Percentiles rank a stretch among this genome's conserved stretches.
phyloP scores from a whole-genome alignment of 805 yeast species.

The Candida bentonensis region DNA sequence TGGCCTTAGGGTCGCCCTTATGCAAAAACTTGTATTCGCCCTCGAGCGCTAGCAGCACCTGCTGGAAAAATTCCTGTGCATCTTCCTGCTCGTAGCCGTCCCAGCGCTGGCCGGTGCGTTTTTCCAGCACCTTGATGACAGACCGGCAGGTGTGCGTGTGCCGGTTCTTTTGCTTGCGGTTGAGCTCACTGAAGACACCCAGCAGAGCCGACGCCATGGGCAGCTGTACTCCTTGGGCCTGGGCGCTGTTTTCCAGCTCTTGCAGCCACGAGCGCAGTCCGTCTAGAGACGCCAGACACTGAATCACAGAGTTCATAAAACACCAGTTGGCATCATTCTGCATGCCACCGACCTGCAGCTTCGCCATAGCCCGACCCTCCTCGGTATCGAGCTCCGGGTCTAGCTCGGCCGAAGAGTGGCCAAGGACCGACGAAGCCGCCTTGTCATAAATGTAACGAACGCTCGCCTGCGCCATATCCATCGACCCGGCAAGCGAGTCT shows the following conservation, averaged over 20 bases:
- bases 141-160: slow-evolving; percentile 14
- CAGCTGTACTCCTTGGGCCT: slow-evolving; percentile 4
- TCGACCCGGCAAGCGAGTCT: slow-evolving; percentile 20
- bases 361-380: slow-evolving; percentile 10
- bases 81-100: slow-evolving; percentile 88
- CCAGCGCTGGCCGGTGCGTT: slow-evolving; percentile 42
- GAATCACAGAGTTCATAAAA: slow-evolving; percentile 85
- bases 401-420: neutral
- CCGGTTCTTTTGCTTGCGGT: slow-evolving; percentile 15
- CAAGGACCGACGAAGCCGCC: slow-evolving; percentile 10
- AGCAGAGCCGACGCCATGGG: slow-evolving; percentile 7
- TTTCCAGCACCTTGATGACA: slow-evolving; percentile 8
- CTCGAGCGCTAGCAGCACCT: slow-evolving; percentile 20
- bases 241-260: slow-evolving; percentile 20
- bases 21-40: slow-evolving; percentile 14
- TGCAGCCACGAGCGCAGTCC: slow-evolving; percentile 44
- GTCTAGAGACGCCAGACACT: slow-evolving; percentile 62
- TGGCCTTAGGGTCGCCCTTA: neutral
- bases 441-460: slow-evolving; percentile 17
- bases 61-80: slow-evolving; percentile 91
- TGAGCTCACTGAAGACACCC: slow-evolving; percentile 14
- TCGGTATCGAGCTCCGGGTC: slow-evolving; percentile 9
- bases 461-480: slow-evolving; percentile 19
- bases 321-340: slow-evolving; percentile 88
- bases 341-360: slow-evolving; percentile 56